Conservation (phyloP, 2,329 filamentous ascomycete genomes). For the Beauveria sp. region DNA sequence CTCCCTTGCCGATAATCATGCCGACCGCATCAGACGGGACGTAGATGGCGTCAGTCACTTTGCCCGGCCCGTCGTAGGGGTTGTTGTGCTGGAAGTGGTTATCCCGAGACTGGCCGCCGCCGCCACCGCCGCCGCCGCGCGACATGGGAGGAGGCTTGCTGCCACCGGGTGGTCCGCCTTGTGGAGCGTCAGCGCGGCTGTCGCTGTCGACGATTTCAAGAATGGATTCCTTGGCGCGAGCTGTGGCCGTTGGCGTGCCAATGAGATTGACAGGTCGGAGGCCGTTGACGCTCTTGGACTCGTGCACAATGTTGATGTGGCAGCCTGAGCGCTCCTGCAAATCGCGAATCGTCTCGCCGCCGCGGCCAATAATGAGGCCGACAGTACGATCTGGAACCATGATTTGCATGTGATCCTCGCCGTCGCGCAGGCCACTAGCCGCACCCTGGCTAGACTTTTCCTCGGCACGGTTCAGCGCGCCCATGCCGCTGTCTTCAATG, state of each 20-base stretch:
- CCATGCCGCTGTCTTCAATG: conserved; percentile 65
- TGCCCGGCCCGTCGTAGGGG: conserved; percentile 45
- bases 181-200: conserved; percentile 48
- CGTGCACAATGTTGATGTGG: conserved; percentile 90
- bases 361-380: conserved; percentile 86
- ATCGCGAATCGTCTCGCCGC: conserved; percentile 87
- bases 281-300: conserved; percentile 87
- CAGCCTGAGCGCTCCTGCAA: conserved; percentile 88
- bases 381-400: conserved; percentile 93
- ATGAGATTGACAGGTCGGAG: conserved; percentile 86
- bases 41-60: conserved; percentile 73
- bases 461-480: conserved; percentile 37
- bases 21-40: conserved; percentile 88
- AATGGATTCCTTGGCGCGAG: conserved; percentile 76
- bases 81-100: conserved; percentile 28
- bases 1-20: conserved; percentile 94
- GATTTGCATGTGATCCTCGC: conserved; percentile 81
- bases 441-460: conserved; percentile 31
- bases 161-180: conserved; percentile 25
- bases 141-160: conserved; percentile 15
- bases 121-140: neutral
- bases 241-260: conserved; percentile 65
- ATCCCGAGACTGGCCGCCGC: conserved; percentile 2
- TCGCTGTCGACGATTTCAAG: conserved; percentile 94
- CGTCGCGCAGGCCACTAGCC: conserved; percentile 54